phyloP scores from a whole-genome alignment of 2,329 filamentous ascomycete species.

The Mycosphaerella sp. region DNA sequence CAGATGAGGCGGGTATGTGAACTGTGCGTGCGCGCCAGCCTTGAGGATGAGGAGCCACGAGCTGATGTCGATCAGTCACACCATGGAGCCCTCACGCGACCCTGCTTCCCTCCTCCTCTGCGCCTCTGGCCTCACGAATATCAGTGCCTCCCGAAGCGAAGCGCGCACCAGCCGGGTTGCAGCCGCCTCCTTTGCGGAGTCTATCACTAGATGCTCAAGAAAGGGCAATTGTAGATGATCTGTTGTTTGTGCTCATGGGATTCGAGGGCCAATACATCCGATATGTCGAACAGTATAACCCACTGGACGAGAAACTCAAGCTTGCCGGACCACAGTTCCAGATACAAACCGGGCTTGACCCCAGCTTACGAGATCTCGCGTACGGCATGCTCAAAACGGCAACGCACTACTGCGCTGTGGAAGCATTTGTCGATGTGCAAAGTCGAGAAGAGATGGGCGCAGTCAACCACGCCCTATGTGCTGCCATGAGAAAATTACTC shows the following conservation, averaged over 20 bases:
- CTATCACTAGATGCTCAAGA: conserved; percentile 78
- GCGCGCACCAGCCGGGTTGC: conserved; percentile 61
- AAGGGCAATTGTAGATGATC: conserved; percentile 76
- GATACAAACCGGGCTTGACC: conserved; percentile 77
- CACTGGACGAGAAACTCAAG: conserved; percentile 76
- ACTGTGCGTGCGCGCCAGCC: conserved; percentile 14
- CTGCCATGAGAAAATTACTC: conserved; percentile 82
- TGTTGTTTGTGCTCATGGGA: conserved; percentile 95
- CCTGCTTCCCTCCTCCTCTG: conserved; percentile 60
- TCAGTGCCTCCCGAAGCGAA: conserved; percentile 57
- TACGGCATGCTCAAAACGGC: conserved; percentile 88
- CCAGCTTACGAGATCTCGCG: conserved; percentile 81
- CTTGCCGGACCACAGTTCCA: conserved; percentile 75
- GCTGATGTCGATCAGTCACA: conserved; percentile 24
- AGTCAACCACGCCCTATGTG: conserved; percentile 92
- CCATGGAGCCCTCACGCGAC: conserved; percentile 76
- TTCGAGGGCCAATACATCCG: conserved; percentile 97
- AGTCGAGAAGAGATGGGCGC: conserved; percentile 88
- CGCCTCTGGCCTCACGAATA: conserved; percentile 65
- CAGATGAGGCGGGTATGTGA: conserved; percentile 20
- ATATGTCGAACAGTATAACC: conserved; percentile 75
- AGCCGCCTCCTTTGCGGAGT: conserved; percentile 61
- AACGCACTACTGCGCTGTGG: conserved; percentile 83
- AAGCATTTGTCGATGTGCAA: conserved; percentile 90
- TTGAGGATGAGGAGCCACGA: not conserved